Evolutionary conservation across 1,284 basidiomycete species (phyloP), one percentile per base, ranked within the genome.

Genomic region (Cutaneotrichosporon cavernicola): DNA sequence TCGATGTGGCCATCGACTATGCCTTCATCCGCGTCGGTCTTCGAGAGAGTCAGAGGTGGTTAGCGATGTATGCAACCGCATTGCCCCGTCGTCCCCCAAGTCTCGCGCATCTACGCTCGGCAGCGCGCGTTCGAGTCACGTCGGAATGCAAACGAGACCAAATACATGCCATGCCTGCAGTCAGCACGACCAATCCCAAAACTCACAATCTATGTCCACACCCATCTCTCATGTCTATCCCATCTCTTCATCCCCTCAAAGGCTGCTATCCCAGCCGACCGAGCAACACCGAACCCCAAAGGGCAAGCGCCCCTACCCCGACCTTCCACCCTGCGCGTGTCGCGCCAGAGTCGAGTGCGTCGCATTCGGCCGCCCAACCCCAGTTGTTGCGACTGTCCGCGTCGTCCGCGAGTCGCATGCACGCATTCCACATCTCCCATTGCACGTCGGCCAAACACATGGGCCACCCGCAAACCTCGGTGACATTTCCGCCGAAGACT

Each of bases 401-500:
- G 31, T 53, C 51, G 51, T 53, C 51, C 51, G 51, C 51, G 51
- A 53, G 51, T 6, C 31, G 51, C 51, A 53, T 53, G 16, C 51
- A 53, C 30, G 51, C 30, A 11, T 53, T 53, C 51, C 51, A 53
- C 51, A 53, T 53, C 26, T 53, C 51, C 51, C 51, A 53, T 31
- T 34, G 51, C 51, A 53, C 51, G 31, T 53, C 51, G 2, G 51
- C 51, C 7, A 53, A 31, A 18, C 51, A 53, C 51, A 53, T 53
- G 30, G 51, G 51, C 51, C 51, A 53, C 31, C 51, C 51, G 51
- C 51, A 53, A 30, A 53, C 51, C 26, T 18, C 18, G 13, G 30
- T 53, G 26, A 53, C 4, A 30, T 53, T 53, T 14, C 51, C 51
- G 18, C 51, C 31, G 31, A 53, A 53, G 26, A 53, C 51, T 18